These are phyloP conservation scores for Lumnitzera racemosa DNA, from an alignment of 345 rosid genomes.

Conservation along the genomic window DNA sequence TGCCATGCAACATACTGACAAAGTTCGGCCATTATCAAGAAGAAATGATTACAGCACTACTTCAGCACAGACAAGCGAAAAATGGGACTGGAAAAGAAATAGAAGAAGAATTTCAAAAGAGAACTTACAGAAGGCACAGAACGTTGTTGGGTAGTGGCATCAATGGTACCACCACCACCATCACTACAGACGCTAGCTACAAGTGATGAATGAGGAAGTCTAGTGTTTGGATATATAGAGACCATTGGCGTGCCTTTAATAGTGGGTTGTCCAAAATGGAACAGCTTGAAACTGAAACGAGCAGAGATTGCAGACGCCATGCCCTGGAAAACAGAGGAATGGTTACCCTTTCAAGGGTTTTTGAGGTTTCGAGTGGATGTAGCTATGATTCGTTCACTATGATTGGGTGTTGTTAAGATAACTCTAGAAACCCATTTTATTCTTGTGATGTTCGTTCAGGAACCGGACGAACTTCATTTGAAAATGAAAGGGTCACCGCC, in stretches of 20 bases:
- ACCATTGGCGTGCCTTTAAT: conserved; percentile 9
- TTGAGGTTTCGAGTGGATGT: too few relatives aligned
- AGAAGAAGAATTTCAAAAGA: not conserved
- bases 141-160: conserved; percentile 17
- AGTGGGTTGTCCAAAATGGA: conserved; percentile 21
- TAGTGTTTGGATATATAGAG: conserved; percentile 20
- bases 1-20: too few relatives aligned
- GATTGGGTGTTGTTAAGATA: too few relatives aligned
- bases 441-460: too few relatives aligned
- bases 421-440: too few relatives aligned
- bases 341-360: too few relatives aligned
- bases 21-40: too few relatives aligned
- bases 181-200: conserved; percentile 24
- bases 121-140: conserved; percentile 44
- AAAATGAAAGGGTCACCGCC: too few relatives aligned
- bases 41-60: too few relatives aligned
- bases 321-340: not conserved
- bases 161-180: conserved; percentile 25
- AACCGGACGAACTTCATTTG: too few relatives aligned
- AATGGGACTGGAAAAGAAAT: not conserved
- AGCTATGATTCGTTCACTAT: too few relatives aligned
- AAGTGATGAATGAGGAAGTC: conserved; percentile 17
- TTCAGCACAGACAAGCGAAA: not conserved
- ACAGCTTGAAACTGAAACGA: conserved; percentile 21
- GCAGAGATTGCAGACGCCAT: conserved; percentile 21